Conservation (phyloP, 1,284 basidiomycete species). For the Neonothopanus nambi region DNA sequence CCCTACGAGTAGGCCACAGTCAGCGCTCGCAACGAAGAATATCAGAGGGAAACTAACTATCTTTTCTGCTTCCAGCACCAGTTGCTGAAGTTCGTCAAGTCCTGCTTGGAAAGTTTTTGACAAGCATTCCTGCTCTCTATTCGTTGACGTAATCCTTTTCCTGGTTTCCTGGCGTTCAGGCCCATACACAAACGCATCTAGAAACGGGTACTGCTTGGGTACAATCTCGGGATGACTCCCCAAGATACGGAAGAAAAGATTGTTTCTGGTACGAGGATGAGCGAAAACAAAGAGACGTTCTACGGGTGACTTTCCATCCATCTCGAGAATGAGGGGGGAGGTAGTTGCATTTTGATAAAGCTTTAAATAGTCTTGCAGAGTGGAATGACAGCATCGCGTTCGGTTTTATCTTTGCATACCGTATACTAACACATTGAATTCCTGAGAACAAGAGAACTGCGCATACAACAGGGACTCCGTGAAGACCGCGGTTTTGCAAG, state of each 20-base stretch:
- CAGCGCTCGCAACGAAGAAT: too few species aligned
- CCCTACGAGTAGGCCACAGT: neutral
- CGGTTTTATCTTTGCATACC: too few species aligned
- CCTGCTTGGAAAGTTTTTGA: slow-evolving; percentile 7
- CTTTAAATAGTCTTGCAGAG: too few species aligned
- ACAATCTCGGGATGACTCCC: slow-evolving; percentile 11
- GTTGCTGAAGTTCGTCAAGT: slow-evolving; percentile 4
- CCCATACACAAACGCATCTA: slow-evolving; percentile 10
- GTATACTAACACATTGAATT: too few species aligned
- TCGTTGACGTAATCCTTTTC: neutral
- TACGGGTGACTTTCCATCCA: too few species aligned
- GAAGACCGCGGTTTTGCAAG: too few species aligned
- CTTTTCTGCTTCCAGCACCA: neutral
- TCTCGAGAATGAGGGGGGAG: too few species aligned
- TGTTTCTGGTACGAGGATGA: slow-evolving; percentile 17
- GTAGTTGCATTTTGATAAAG: too few species aligned
- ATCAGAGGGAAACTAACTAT: neutral
- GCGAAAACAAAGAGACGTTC: slow-evolving; percentile 9
- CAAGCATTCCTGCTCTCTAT: slow-evolving; percentile 1
- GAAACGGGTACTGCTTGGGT: slow-evolving; percentile 14
- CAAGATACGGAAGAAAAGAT: slow-evolving; percentile 13
- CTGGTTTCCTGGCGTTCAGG: slow-evolving; percentile 9
- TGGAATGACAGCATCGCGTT: too few species aligned
- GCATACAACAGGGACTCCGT: too few species aligned
- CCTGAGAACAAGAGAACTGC: too few species aligned